Evolutionary conservation across 192 early-diverging fungal species (phyloP), one percentile per base, ranked within the genome.

Genomic region (Mortierella claussenii): DNA sequence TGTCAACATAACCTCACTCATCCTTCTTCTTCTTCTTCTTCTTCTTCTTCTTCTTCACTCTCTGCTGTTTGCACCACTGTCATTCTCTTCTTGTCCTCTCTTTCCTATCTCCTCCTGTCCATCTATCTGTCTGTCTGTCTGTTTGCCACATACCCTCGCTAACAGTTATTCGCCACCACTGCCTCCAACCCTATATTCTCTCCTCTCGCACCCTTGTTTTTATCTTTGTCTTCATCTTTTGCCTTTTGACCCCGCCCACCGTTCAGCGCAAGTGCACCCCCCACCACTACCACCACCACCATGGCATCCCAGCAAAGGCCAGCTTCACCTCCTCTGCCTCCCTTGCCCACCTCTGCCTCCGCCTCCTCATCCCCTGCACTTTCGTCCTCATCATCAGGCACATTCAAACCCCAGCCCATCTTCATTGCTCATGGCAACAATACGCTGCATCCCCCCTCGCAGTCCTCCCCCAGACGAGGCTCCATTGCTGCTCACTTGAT

Each of bases 401-500:
- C 44, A 30, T 60, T 52, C 30, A 60, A 61, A 61, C 68, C 68
- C n/a, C 57, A 55, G 44, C 58, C 68, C 42, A 60, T 69, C 23
- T 54, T 53, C 42, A 54, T 61, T 44, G 21, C 30, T 11, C 9
- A 61, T 20, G 55, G 36, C 42, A 45, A 44, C 20, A 46, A 31
- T 9, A 40, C 13, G 37, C n/a, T n/a, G n/a, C 49, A 53, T 8
- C 49, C 44, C 26, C 59, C 52, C 5, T 11, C 58, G 3, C 56
- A 46, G n/a, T 18, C 57, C 20, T 54, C 66, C 27, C 66, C 63
- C 7, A 57, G 63, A 33, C 32, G 73, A 55, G 73, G 64, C 45
- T 76, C 73, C 17, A 76, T 76, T 54, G 73, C 73, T 17, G 40
- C 64, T 20, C 63, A 76, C 24, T 37, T 76, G 30, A 61, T 76